These are phyloP conservation scores for Penicillium occitanis DNA, from an alignment of 2,329 filamentous ascomycete genomes.

Conservation along the genomic window DNA sequence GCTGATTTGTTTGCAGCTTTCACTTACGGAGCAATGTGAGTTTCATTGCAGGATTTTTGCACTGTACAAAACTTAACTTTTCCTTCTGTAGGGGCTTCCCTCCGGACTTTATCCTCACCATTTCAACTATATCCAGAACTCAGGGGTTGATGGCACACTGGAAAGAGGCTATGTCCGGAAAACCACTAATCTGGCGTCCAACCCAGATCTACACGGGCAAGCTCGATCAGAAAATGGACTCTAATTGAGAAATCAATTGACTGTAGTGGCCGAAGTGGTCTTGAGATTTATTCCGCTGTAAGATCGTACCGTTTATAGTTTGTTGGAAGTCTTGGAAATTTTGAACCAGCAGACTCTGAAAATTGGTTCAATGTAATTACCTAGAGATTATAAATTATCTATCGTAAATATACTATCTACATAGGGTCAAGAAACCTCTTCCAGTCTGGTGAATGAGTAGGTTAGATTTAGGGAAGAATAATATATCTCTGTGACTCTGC, in stretches of 20 bases:
- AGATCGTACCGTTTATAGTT: background rate
- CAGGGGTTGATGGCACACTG: conserved; percentile 7
- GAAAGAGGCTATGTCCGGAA: conserved; percentile 12
- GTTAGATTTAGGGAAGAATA: too few species aligned
- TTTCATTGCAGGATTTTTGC: background rate
- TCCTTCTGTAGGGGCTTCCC: background rate
- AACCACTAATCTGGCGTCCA: conserved; percentile 7
- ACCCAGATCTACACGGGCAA: conserved; percentile 5
- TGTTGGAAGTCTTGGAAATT: background rate
- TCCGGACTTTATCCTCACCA: conserved; percentile 8
- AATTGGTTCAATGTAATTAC: background rate
- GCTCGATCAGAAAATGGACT: background rate
- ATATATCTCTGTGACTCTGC: too few species aligned
- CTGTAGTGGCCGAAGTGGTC: background rate
- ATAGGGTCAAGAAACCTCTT: too few species aligned
- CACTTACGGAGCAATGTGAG: conserved; percentile 8
- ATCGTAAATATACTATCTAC: too few species aligned
- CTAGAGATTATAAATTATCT: too few species aligned
- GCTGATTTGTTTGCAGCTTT: conserved; percentile 12
- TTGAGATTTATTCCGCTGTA: background rate
- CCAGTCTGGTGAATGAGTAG: too few species aligned
- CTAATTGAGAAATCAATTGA: background rate
- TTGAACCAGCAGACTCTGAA: background rate
- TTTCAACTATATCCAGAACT: conserved; percentile 4
- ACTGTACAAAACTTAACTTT: background rate